Conservation (phyloP, 768 basidiomycete species). For the Mycena vulgaris region DNA sequence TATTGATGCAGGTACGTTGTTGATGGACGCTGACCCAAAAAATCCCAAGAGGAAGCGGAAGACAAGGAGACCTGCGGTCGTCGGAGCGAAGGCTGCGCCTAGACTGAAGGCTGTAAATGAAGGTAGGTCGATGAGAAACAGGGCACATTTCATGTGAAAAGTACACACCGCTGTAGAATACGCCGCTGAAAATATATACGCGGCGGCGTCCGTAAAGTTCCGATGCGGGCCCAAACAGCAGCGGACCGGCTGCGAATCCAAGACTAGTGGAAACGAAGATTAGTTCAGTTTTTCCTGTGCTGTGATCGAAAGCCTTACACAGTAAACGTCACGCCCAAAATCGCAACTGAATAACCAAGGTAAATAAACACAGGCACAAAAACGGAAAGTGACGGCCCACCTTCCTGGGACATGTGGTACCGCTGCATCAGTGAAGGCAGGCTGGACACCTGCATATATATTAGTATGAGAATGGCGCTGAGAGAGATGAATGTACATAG, state of each 20-base stretch:
- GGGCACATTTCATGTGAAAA: background rate
- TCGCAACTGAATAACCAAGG: constrained; percentile 16
- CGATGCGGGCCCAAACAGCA: constrained; percentile 42
- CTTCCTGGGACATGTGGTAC: constrained; percentile 25
- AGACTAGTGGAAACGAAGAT: constrained; percentile 3
- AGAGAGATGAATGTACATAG: constrained; percentile 21
- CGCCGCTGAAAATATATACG: constrained; percentile 19
- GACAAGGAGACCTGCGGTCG: constrained; percentile 28
- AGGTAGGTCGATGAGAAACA: background rate
- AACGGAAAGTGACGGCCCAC: background rate
- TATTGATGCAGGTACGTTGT: constrained; percentile 34
- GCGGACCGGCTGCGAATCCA: constrained; percentile 36
- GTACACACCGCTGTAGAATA: constrained; percentile 30
- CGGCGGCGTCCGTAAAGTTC: constrained; percentile 43
- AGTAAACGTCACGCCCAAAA: constrained; percentile 25
- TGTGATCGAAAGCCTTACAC: constrained; percentile 16
- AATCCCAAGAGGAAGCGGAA: constrained; percentile 37
- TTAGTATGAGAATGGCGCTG: background rate
- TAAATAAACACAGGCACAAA: background rate
- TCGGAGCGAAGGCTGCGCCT: constrained; percentile 29
- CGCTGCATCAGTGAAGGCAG: constrained; percentile 19
- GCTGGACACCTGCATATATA: constrained; percentile 31
- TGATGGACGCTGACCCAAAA: constrained; percentile 30
- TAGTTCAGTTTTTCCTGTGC: background rate
- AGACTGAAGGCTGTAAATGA: constrained; percentile 30